These are phyloP conservation scores for Penicillium waksmanii DNA, from an alignment of 495 filamentous ascomycete genomes.

Conservation along the genomic window DNA sequence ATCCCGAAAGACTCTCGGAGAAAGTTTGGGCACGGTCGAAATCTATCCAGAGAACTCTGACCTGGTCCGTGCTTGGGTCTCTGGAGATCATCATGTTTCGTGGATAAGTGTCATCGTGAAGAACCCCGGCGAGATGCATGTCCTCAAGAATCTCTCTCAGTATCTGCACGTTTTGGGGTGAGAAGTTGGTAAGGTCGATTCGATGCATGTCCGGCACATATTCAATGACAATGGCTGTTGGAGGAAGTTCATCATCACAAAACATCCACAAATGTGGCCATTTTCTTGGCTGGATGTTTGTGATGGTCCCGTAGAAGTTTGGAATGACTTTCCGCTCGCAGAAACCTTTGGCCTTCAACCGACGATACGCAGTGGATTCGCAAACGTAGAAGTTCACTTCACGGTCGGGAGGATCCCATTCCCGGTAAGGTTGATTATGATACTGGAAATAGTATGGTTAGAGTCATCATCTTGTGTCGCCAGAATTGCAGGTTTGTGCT, in stretches of 20 bases:
- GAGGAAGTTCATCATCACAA: neutral
- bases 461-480: too few species aligned
- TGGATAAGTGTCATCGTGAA: neutral
- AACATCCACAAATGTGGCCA: neutral
- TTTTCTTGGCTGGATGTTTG: neutral
- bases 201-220: neutral
- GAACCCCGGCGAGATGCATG: neutral
- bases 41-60: neutral
- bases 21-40: neutral
- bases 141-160: neutral
- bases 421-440: neutral
- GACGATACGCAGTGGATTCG: neutral
- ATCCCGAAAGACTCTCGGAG: neutral
- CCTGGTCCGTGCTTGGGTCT: neutral
- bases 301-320: neutral
- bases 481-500: too few species aligned
- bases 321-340: neutral
- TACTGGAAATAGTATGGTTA: neutral
- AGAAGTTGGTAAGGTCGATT: neutral
- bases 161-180: neutral
- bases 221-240: neutral
- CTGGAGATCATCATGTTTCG: neutral
- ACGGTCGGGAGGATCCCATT: neutral
- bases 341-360: neutral
- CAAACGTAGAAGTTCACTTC: neutral